Base-by-base conservation (phyloP, 1,284 basidiomycete species). In the Apiotrichum sp. region DNA sequence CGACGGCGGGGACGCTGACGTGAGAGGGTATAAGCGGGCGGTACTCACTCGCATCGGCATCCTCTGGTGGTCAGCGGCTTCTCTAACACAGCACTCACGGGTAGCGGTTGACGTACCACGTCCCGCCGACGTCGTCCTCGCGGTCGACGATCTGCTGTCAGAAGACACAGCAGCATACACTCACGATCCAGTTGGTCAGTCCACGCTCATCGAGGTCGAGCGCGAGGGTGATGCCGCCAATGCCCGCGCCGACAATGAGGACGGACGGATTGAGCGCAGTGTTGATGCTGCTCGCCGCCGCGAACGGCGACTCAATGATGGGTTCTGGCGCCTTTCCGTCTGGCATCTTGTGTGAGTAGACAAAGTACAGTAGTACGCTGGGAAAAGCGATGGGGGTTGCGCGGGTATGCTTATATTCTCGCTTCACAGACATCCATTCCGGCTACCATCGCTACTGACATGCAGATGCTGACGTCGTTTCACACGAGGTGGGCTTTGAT, bases 71-170 rank as follows among this genome's bases (percentile, higher is more conserved):
- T 46, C 3, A 10, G 11, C 6, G n/a, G 7, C 10, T 34, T 1
- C 8, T 1, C 42, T 10, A 5, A 6, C 41, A 4, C 8, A 7
- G 5, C 49, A 31, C 50, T 56, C 40, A 55, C 45, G 52, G 49
- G 39, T 60, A 60, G 6, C 58, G 52, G 55, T 60, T 60, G 34
- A 43, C 42, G 29, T 50, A 60, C 58, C 58, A 60, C 4, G 58
- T 60, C 29, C 58, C 58, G 29, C 58, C 58, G 11, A 60, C 52
- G 22, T 50, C 58, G 31, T 41, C 55, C 13, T 53, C 52, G 33
- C 49, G 56, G 35, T 60, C 58, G 41, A 55, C 40, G 3, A 54
- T 44, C 55, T 57, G 22, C 22, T 22, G 22, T 22, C 22, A 22
- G 22, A 22, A 22, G 22, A 22, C 22, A 8, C 36, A 38, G 36